Evolutionary conservation across 257 asterid genomes (phyloP).

Genomic region (Nicotiana tabacum): DNA sequence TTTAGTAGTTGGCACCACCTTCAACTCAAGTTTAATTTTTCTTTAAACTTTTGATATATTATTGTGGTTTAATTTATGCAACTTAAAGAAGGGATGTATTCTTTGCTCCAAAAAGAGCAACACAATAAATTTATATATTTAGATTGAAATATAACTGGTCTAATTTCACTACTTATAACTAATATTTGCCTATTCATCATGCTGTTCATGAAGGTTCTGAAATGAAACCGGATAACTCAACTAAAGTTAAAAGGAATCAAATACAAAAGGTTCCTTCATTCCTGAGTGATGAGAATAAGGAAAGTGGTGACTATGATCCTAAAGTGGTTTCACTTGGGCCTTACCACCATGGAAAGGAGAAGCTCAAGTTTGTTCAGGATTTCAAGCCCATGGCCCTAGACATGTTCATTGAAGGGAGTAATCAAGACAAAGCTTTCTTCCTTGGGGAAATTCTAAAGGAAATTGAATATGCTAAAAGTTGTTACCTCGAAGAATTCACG

Average conservation of each 20-base stretch:
- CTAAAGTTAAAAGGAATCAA: too few relatives aligned
- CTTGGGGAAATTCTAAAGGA: rapidly evolving
- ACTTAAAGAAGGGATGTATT: too few relatives aligned
- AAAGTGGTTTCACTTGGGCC: neutral
- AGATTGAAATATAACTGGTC: too few relatives aligned
- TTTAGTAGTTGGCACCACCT: too few relatives aligned
- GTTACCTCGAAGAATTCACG: neutral
- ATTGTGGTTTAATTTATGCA: too few relatives aligned
- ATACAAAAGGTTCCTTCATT: neutral
- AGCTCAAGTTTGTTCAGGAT: neutral
- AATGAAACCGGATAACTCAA: too few relatives aligned
- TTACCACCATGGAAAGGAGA: neutral
- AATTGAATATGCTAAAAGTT: neutral
- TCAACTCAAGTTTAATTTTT: too few relatives aligned
- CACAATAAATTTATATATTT: too few relatives aligned
- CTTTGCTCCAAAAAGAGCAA: too few relatives aligned
- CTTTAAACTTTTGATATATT: too few relatives aligned
- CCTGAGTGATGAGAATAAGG: neutral
- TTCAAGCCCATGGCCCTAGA: neutral
- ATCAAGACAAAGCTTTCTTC: neutral
- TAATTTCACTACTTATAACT: too few relatives aligned
- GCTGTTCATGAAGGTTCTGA: neutral
- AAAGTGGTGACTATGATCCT: neutral
- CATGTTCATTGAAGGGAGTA: neutral
- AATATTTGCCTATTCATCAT: too few relatives aligned